These are phyloP conservation scores for Trichocladium antarcticum DNA, from an alignment of 495 filamentous ascomycete genomes.

Conservation along the genomic window DNA sequence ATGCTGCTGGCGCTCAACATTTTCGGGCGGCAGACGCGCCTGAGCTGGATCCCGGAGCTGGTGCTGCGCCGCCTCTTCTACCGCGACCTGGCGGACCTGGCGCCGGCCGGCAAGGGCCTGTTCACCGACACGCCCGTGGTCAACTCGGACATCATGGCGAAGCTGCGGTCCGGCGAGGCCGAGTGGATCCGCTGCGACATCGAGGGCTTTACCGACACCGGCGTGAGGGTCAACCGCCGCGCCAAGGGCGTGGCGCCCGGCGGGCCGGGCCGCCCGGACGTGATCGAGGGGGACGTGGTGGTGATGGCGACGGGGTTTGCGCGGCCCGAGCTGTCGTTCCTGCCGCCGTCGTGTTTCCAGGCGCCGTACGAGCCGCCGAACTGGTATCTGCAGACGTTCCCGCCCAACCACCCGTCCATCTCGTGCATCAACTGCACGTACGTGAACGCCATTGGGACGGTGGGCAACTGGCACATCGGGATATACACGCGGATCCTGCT, in stretches of 20 bases:
- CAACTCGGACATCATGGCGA: slow-evolving; percentile 66
- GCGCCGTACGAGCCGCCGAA: slow-evolving; percentile 66
- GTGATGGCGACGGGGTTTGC: slow-evolving; percentile 78
- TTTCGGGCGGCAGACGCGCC: slow-evolving; percentile 60
- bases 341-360: slow-evolving; percentile 59
- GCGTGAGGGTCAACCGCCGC: slow-evolving; percentile 60
- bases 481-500: slow-evolving; percentile 78
- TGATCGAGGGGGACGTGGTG: slow-evolving; percentile 61
- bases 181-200: slow-evolving; percentile 77
- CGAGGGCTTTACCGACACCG: slow-evolving; percentile 48
- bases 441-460: slow-evolving; percentile 66
- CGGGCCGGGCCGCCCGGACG: slow-evolving; percentile 52
- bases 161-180: slow-evolving; percentile 63
- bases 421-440: slow-evolving; percentile 79
- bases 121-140: slow-evolving; percentile 83
- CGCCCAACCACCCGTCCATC: slow-evolving; percentile 50
- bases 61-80: slow-evolving; percentile 73
- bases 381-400: slow-evolving; percentile 82
- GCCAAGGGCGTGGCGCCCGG: slow-evolving; percentile 59
- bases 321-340: slow-evolving; percentile 58
- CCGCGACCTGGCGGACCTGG: slow-evolving; percentile 68
- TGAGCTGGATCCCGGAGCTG: slow-evolving; percentile 68
- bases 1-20: slow-evolving; percentile 65
- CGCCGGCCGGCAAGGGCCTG: slow-evolving; percentile 55
- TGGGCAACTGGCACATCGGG: slow-evolving; percentile 80